phyloP scores from a whole-genome alignment of 2,329 filamentous ascomycete species.

The Xylaria sp. region DNA sequence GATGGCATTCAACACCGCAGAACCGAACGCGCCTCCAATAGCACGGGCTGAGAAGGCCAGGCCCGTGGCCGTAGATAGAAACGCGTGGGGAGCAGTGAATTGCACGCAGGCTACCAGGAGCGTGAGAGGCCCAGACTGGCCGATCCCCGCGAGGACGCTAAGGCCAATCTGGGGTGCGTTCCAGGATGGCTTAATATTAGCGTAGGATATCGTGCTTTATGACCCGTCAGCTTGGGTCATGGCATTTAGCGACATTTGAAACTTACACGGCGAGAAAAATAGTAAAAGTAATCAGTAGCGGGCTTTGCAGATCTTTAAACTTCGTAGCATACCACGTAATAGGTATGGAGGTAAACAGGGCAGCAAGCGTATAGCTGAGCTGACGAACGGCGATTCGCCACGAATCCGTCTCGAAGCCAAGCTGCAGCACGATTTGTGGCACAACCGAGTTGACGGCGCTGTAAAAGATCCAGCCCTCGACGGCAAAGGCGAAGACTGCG shows the following conservation, averaged over 20 bases:
- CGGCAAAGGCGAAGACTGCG: constrained; percentile 65
- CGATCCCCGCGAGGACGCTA: constrained; percentile 60
- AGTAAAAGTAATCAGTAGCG: constrained; percentile 58
- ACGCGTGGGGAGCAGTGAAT: constrained; percentile 64
- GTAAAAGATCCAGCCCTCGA: constrained; percentile 70
- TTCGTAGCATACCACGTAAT: constrained; percentile 60
- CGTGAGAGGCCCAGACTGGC: constrained; percentile 62
- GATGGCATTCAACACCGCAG: constrained; percentile 63
- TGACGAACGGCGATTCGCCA: constrained; percentile 63
- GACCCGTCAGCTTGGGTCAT: constrained; percentile 2
- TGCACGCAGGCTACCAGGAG: constrained; percentile 63
- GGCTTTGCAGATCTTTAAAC: constrained; percentile 61
- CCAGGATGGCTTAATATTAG: constrained; percentile 58
- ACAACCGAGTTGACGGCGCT: constrained; percentile 63
- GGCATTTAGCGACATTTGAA: neutral
- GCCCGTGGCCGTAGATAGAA: constrained; percentile 64
- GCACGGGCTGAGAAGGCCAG: constrained; percentile 64
- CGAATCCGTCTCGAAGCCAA: constrained; percentile 59
- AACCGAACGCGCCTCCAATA: constrained; percentile 65
- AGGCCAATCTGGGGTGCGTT: constrained; percentile 59
- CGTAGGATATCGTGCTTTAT: constrained; percentile 58
- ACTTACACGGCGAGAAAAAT: constrained; percentile 61
- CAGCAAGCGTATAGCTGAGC: constrained; percentile 56
- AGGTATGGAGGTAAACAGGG: constrained; percentile 56
- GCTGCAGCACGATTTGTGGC: constrained; percentile 60